Conservation (phyloP, 2,329 filamentous ascomycete genomes). For the Penicillium sp. region DNA sequence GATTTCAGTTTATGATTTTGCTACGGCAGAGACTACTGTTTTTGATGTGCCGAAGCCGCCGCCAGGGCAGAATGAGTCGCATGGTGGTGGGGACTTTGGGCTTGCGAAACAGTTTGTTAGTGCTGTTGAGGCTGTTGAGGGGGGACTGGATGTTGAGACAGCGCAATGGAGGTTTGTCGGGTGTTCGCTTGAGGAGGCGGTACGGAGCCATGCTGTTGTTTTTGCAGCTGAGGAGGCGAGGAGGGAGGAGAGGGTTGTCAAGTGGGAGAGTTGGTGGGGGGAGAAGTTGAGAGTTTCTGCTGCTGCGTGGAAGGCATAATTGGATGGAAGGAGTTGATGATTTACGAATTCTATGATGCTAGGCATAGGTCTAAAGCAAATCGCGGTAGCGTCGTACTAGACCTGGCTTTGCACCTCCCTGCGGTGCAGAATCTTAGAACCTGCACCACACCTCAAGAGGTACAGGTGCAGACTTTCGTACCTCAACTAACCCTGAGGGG, state of each 20-base stretch:
- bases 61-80: conserved; percentile 54
- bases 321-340: neutral
- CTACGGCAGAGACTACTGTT: conserved; percentile 52
- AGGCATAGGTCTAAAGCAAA: too few relatives aligned
- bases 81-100: conserved; percentile 77
- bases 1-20: conserved; percentile 75
- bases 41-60: conserved; percentile 61
- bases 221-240: conserved; percentile 92
- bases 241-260: conserved; percentile 64
- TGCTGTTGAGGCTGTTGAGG: conserved; percentile 76
- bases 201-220: conserved; percentile 88
- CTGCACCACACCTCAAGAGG: too few relatives aligned
- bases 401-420: too few relatives aligned
- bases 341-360: conserved; percentile 1
- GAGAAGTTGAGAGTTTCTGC: conserved; percentile 44
- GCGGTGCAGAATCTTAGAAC: too few relatives aligned
- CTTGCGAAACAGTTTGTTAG: conserved; percentile 77
- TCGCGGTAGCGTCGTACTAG: too few relatives aligned
- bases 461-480: too few relatives aligned
- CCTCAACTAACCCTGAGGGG: too few relatives aligned
- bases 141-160: conserved; percentile 61
- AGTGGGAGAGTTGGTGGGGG: conserved; percentile 76
- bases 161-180: conserved; percentile 77
- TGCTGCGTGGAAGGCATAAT: conserved; percentile 4
- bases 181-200: conserved; percentile 78